Evolutionary conservation across 164 flowering plant species (phyloP), one percentile per base, ranked within the genome.

Genomic region (Annona cherimola): DNA sequence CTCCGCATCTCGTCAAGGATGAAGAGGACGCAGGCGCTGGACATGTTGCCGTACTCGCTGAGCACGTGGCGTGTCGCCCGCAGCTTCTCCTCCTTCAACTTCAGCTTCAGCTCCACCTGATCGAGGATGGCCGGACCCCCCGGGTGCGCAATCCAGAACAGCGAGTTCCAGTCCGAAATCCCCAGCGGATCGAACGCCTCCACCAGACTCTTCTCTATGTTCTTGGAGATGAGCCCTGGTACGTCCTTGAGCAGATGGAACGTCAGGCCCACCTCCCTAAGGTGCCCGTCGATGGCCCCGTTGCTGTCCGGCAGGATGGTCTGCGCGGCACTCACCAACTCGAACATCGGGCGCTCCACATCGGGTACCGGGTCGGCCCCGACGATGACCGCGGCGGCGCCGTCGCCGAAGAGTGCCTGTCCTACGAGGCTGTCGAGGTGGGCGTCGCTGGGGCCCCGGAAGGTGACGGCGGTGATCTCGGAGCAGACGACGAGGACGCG

Each of bases 401-500:
- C 88, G 63, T 85, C 87, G 0, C 85, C 86, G 26, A 82, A 85
- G 61, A 85, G 67, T 2, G 87, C 84, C 54, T 82, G 85, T 4
- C 84, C 84, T 20, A 85, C 85, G 12, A 85, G 82, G 41, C 81
- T 81, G 62, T 82, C 86, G 0, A 79, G 79, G 68, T 80, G 81
- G 70, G 81, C 61, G 42, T 81, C 85, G 46, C 73, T 70, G 2
- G 86, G 85, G 2, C 83, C 84, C 12, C 85, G 82, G 79, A 85
- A 85, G 2, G 82, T 76, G 14, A 77, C 73, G 0, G 80, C 81
- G 1, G 82, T 81, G 57, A 83, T 80, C 68, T 85, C 88, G 0
- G 83, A 80, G 74, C 88, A 85, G 4, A 85, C 88, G 4, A 82
- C 83, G 0, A 85, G 81, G 43, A 83, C 86, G 1, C 88, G 80